Base-by-base conservation (phyloP, 1,284 basidiomycete species). In the Mycena citricolor region DNA sequence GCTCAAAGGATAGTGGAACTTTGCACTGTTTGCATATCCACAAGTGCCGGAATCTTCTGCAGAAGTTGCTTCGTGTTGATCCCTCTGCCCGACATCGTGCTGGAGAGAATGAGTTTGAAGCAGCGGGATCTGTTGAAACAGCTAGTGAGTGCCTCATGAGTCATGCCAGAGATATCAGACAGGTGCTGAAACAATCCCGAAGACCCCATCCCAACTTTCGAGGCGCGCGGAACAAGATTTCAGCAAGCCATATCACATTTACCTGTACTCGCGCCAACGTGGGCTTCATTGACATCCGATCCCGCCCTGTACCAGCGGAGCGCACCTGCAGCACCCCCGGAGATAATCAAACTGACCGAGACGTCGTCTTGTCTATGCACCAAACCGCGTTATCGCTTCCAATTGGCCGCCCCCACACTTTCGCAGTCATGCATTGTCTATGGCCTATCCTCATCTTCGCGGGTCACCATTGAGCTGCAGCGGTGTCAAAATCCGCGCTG, bases 321-420 rank as follows among this genome's bases (percentile, higher is more conserved):
- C n/a, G n/a, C n/a, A n/a, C n/a, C n/a, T n/a, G n/a, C n/a, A n/a
- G 1, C n/a, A 1, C 4, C 17, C 7, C 19, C 44, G 8, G 17
- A 6, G 1, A 22, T 16, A 8, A 11, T 46, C 10, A 6, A 11
- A 7, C 32, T 46, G n/a, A 20, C 3, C 7, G 16, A n/a, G 7
- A 32, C 32, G 1, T 47, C 44, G 4, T 37, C 44, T 6, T 47
- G 44, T 31, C 37, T 26, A 14, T 47, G 44, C 33, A 34, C 39
- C 1, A 7, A 31, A 8, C 44, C 44, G 3, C 44, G 39, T 10
- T 10, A 4, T 10, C 28, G 14, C 12, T 44, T 19, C 23, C n/a
- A n/a, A n/a, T n/a, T n/a, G n/a, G n/a, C n/a, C n/a, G n/a, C n/a
- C n/a, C n/a, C n/a, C n/a, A n/a, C n/a, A n/a, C n/a, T n/a, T n/a